These are phyloP conservation scores for Jatropha podagrica DNA, from an alignment of 441 rosid genomes.

Conservation along the genomic window DNA sequence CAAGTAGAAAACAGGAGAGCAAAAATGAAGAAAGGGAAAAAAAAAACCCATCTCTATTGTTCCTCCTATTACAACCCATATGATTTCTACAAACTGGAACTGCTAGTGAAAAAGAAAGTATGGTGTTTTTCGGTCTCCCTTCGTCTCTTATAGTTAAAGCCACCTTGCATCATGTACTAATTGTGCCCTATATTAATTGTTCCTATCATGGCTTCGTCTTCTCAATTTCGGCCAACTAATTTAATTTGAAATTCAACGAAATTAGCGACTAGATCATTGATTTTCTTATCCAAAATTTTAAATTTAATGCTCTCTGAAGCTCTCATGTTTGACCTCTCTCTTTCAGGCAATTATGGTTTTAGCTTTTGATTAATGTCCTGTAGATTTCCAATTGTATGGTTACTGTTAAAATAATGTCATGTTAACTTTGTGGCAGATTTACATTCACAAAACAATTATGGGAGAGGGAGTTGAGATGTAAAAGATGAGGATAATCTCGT, in stretches of 20 bases:
- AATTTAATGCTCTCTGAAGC: conserved; percentile 62
- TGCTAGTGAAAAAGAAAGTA: conserved; percentile 15
- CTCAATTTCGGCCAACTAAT: conserved; percentile 23
- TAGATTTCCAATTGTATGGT: background rate
- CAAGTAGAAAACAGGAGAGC: too few species aligned
- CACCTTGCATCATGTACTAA: conserved; percentile 22
- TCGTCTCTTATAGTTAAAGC: conserved; percentile 29
- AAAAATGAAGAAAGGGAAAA: too few species aligned
- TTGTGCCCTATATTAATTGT: conserved; percentile 2
- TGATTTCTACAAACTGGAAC: too few species aligned
- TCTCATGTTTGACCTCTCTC: conserved; percentile 58
- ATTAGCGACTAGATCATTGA: conserved; percentile 36
- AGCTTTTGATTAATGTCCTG: background rate
- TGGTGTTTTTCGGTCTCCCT: conserved; percentile 39
- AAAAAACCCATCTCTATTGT: too few species aligned
- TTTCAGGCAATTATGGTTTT: conserved; percentile 43
- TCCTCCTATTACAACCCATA: too few species aligned
- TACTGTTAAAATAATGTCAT: background rate
- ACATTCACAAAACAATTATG: too few species aligned
- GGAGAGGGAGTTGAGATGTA: too few species aligned
- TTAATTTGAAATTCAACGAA: conserved; percentile 21
- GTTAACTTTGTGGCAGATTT: background rate
- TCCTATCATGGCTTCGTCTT: conserved; percentile 27
- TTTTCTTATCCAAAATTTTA: conserved; percentile 52
- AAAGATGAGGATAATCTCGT: too few species aligned